Evolutionary conservation across 495 filamentous ascomycete species (phyloP).

Genomic region (Aspergillus incahuasiensis): DNA sequence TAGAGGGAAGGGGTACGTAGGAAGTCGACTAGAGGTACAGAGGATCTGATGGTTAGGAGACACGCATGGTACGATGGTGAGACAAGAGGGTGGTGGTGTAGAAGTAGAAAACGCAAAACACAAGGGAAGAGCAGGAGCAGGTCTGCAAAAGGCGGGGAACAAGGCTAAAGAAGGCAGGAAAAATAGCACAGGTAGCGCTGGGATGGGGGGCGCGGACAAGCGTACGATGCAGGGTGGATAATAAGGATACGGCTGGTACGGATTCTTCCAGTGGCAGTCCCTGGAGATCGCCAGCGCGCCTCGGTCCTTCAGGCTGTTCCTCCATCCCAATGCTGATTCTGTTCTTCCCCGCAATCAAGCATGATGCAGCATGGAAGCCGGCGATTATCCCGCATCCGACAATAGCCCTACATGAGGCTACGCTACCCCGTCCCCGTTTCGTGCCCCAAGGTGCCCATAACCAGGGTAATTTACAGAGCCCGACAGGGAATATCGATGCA

Average conservation of each 20-base stretch:
- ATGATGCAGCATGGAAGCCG: background rate
- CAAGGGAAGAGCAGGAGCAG: background rate
- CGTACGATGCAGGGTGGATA: background rate
- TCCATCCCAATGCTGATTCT: background rate
- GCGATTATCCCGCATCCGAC: constrained; percentile 3
- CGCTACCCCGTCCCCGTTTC: background rate
- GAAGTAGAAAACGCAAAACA: constrained; percentile 1
- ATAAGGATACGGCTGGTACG: background rate
- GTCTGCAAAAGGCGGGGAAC: constrained; percentile 5
- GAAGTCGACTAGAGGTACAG: background rate
- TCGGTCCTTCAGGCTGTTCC: background rate
- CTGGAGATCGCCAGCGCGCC: constrained; percentile 8
- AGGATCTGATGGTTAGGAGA: background rate
- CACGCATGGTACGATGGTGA: background rate
- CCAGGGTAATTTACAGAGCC: background rate
- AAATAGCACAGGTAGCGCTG: background rate
- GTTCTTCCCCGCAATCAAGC: background rate
- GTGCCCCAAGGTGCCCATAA: background rate
- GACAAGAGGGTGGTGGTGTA: background rate
- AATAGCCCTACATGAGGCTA: background rate
- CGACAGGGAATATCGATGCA: background rate
- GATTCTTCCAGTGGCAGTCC: background rate
- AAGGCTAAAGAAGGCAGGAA: constrained; percentile 2
- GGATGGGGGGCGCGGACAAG: background rate
- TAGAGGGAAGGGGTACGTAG: background rate